A percentile compares a stretch with the other conserved stretches of the same genome.
Evolutionary conservation across 768 basidiomycete genomes (phyloP).

Genomic region (Pholiota molesta): DNA sequence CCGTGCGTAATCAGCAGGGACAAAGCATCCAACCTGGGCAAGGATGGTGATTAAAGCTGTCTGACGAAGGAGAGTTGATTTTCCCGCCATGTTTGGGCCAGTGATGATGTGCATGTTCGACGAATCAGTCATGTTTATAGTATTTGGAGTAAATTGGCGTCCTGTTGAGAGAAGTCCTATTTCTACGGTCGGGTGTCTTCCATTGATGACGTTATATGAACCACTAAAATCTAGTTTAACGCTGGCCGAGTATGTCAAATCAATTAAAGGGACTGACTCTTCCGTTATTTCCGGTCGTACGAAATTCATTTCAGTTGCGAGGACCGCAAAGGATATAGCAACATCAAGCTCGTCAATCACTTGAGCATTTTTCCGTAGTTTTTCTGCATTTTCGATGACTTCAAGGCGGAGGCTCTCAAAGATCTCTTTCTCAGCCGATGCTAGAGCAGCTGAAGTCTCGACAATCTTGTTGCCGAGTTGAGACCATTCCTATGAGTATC

Average conservation of each 20-base stretch:
- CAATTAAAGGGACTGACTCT: conserved; percentile 50
- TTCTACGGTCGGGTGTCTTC: conserved; percentile 94
- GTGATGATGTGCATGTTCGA: conserved; percentile 84
- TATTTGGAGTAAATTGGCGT: conserved; percentile 86
- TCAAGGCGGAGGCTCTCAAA: conserved; percentile 72
- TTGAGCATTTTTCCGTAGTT: conserved; percentile 73
- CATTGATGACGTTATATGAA: conserved; percentile 69
- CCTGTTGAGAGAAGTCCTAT: conserved; percentile 75
- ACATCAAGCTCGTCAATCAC: conserved; percentile 90
- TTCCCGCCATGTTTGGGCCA: conserved; percentile 96
- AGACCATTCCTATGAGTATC: conserved; percentile 66
- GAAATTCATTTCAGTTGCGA: conserved; percentile 80
- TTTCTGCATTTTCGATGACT: conserved; percentile 59
- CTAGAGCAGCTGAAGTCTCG: conserved; percentile 55
- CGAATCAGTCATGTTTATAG: conserved; percentile 58
- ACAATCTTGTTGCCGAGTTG: conserved; percentile 69
- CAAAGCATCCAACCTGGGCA: conserved; percentile 92
- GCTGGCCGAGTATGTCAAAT: not conserved
- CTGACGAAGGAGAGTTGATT: conserved; percentile 92
- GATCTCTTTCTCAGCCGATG: conserved; percentile 67
- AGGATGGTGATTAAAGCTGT: conserved; percentile 88
- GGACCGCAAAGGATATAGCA: conserved; percentile 74
- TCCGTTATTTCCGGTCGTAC: conserved; percentile 70
- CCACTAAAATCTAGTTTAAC: conserved; percentile 37
- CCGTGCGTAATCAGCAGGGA: conserved; percentile 81